Percentiles rank a stretch among this genome's conserved stretches.
phyloP scores from a whole-genome alignment of 805 yeast species.

The Wickerhamiella azyma region DNA sequence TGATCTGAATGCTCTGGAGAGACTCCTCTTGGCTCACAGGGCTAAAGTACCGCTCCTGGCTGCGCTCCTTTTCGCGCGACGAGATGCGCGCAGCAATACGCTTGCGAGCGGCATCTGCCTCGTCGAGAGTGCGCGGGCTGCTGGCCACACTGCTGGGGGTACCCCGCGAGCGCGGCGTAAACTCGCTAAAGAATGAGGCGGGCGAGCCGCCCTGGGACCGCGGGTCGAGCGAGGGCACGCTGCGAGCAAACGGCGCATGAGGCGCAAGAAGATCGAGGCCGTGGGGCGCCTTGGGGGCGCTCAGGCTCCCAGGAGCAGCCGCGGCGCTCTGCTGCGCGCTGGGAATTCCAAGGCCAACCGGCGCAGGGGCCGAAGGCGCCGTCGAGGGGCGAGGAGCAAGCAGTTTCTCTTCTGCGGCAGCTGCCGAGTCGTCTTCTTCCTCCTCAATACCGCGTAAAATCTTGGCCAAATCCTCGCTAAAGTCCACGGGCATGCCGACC shows the following conservation, averaged over 20 bases:
- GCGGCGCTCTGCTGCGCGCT: no score
- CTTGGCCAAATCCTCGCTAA: slow-evolving; percentile 9
- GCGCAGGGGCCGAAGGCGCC: neutral
- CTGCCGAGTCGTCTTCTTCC: neutral
- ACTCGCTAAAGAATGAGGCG: neutral
- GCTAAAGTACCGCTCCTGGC: slow-evolving; percentile 3
- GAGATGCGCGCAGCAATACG: slow-evolving; percentile 4
- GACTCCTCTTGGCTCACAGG: neutral
- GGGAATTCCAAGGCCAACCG: no score
- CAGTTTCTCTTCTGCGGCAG: neutral
- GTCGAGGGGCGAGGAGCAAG: neutral
- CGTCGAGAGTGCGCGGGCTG: slow-evolving; percentile 8
- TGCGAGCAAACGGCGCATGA: slow-evolving; percentile 3
- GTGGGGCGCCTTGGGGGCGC: neutral
- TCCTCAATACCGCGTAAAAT: slow-evolving; percentile 6
- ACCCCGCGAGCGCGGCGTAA: neutral
- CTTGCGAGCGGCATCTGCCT: slow-evolving; percentile 7
- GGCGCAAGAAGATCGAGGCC: neutral
- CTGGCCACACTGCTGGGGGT: slow-evolving; percentile 1
- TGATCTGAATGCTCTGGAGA: neutral
- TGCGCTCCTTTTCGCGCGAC: slow-evolving; percentile 1
- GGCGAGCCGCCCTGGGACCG: slow-evolving; percentile 1
- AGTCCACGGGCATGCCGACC: slow-evolving; percentile 8
- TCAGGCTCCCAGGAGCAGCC: neutral
- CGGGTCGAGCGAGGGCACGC: neutral